Percentiles rank a stretch among this genome's conserved stretches.
Evolutionary conservation across 208 protist species (phyloP).

Genomic region (Vickermania spadyakhi): DNA sequence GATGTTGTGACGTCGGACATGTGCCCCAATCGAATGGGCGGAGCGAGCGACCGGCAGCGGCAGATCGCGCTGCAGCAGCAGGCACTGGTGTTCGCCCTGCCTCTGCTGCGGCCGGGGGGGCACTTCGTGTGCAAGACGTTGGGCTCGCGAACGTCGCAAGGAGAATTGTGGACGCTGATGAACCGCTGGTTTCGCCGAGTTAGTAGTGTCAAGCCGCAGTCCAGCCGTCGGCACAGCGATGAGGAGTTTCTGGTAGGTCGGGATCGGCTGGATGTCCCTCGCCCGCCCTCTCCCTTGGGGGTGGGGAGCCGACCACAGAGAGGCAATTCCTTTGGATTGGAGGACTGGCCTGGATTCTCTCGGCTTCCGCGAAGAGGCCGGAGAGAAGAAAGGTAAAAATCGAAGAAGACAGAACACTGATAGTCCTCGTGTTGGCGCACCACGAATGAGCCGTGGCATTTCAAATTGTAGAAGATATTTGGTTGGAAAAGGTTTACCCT

Average conservation of each 20-base stretch:
- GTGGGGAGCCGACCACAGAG: neutral
- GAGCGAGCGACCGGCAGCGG: conserved; percentile 54
- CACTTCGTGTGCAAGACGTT: conserved; percentile 82
- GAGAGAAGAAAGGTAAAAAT: no score
- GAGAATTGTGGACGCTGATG: conserved; percentile 24
- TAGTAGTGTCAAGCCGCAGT: conserved; percentile 49
- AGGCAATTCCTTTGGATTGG: conserved; percentile 29
- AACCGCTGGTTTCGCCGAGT: conserved; percentile 30
- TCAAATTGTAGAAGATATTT: no score
- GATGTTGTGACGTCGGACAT: conserved; percentile 80
- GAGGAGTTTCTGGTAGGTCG: conserved; percentile 60
- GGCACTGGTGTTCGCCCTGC: conserved; percentile 36
- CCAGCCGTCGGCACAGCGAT: conserved; percentile 57
- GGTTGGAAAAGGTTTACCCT: no score
- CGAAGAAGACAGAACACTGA: no score
- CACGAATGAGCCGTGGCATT: no score
- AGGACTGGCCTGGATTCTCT: conserved; percentile 61
- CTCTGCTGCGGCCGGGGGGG: conserved; percentile 37
- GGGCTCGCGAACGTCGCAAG: conserved; percentile 34
- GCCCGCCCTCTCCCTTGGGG: conserved; percentile 7
- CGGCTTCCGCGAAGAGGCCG: no score
- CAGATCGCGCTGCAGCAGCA: conserved; percentile 35
- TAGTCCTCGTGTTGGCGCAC: no score
- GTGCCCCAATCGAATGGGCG: conserved; percentile 73
- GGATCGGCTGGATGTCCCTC: conserved; percentile 18